Base-by-base conservation (phyloP, 495 filamentous ascomycete species). In the Penicillium riverlandense region DNA sequence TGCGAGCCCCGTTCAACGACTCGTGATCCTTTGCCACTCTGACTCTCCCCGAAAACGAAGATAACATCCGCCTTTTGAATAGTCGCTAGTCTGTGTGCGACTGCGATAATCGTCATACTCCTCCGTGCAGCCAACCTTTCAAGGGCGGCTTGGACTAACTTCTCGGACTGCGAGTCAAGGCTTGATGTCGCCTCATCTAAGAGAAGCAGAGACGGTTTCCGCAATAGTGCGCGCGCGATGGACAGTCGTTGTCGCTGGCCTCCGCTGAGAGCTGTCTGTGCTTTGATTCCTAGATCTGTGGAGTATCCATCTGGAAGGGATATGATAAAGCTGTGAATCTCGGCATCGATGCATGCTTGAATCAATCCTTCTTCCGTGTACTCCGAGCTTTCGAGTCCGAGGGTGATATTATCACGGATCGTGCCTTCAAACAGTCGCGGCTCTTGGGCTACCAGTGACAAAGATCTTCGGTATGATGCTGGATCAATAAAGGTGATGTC, bases 61-160 rank as follows among this genome's bases (percentile, higher is more conserved):
- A 95, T 95, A 54, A 89, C 89, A 57, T 92, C 83, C 1, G 87
- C 88, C 50, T 81, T 77, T 57, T 79, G 85, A 64, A 95, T 89
- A 32, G 89, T 94, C 2, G 83, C 86, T 29, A 95, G 72, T 34
- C 88, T 54, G 57, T 70, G 67, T n/a, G 66, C 66, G 10, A 70
- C 66, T 1, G 65, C 58, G 40, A 70, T 54, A 6, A 62, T 70
- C 11, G 61, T 69, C 27, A 62, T 43, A 14, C 71, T 41, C 2
- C 45, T 42, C 0, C 48, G 33, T 45, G 68, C 67, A 8, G 63
- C 53, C 6, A 65, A 65, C 15, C 54, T 47, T 6, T 65, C 55
- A 8, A 72, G 42, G 0, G 59, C 67, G 10, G 41, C 41, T 40
- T 70, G 66, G 0, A 70, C 62, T 8, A 66, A 37, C 31, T 53